A percentile compares a stretch with the other conserved stretches of the same genome.
phyloP scores from a whole-genome alignment of 1,284 basidiomycete species.

The Fomitopsis pinicola region DNA sequence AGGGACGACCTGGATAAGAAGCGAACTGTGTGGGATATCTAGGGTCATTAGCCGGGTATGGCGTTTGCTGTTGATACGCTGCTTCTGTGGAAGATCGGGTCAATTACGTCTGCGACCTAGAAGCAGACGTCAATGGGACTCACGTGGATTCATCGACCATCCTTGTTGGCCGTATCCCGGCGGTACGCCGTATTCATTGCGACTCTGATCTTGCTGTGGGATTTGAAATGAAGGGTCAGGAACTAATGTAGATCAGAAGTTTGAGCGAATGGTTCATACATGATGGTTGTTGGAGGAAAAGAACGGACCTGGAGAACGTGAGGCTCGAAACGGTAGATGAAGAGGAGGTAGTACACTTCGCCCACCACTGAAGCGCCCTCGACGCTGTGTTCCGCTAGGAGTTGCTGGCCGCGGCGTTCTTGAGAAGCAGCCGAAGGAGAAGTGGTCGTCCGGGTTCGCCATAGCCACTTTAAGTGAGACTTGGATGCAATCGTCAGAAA shows the following conservation, averaged over 20 bases:
- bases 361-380: slow-evolving; percentile 68
- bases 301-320: slow-evolving; percentile 82
- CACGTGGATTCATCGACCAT: slow-evolving; percentile 47
- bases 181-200: slow-evolving; percentile 48
- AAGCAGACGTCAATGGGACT: slow-evolving; percentile 22
- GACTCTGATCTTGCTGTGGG: slow-evolving; percentile 56
- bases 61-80: slow-evolving; percentile 21
- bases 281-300: slow-evolving; percentile 31
- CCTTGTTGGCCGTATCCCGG: slow-evolving; percentile 38
- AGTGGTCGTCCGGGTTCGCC: slow-evolving; percentile 31
- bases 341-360: slow-evolving; percentile 81
- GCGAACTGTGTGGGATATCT: slow-evolving; percentile 49
- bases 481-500: slow-evolving; percentile 27
- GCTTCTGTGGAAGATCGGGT: slow-evolving; percentile 16
- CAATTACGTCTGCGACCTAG: slow-evolving; percentile 12
- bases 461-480: slow-evolving; percentile 29
- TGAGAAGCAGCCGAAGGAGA: slow-evolving; percentile 30
- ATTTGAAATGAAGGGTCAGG: slow-evolving; percentile 44
- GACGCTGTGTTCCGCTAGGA: slow-evolving; percentile 22
- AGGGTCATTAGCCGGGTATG: slow-evolving; percentile 33
- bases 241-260: slow-evolving; percentile 22
- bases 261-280: slow-evolving; percentile 24
- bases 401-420: slow-evolving; percentile 24
- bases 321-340: slow-evolving; percentile 78
- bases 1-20: slow-evolving; percentile 43